These are phyloP conservation scores for Aspergillus baeticus DNA, from an alignment of 495 filamentous ascomycete genomes.

Conservation along the genomic window DNA sequence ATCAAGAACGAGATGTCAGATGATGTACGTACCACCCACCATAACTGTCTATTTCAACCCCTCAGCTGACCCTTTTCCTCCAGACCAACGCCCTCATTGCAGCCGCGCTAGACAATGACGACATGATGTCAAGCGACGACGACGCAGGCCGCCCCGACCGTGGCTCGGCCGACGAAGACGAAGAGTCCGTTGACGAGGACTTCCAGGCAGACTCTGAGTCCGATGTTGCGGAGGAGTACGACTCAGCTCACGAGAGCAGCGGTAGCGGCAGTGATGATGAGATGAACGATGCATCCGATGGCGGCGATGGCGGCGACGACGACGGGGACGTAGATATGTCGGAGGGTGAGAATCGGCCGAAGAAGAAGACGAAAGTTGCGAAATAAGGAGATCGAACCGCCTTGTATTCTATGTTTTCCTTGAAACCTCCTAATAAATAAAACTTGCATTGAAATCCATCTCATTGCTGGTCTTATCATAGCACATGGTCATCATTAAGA, in stretches of 20 bases:
- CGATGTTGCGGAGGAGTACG: slow-evolving; percentile 95
- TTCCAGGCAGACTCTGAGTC: slow-evolving; percentile 89
- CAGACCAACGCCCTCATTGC: slow-evolving; percentile 62
- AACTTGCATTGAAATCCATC: too few species aligned
- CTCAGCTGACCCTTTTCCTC: slow-evolving; percentile 4
- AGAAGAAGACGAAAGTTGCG: slow-evolving; percentile 66
- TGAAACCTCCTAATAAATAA: too few species aligned
- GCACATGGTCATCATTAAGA: too few species aligned
- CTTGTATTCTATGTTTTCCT: neutral
- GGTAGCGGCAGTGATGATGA: slow-evolving; percentile 65
- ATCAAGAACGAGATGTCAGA: slow-evolving; percentile 94
- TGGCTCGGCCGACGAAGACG: slow-evolving; percentile 92
- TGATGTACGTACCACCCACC: slow-evolving; percentile 45
- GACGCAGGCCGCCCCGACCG: slow-evolving; percentile 70
- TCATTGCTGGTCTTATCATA: too few species aligned
- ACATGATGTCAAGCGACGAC: slow-evolving; percentile 80
- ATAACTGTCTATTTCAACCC: neutral
- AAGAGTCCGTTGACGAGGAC: slow-evolving; percentile 92
- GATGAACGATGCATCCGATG: slow-evolving; percentile 58
- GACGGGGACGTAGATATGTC: slow-evolving; percentile 42
- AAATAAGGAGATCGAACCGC: slow-evolving; percentile 22
- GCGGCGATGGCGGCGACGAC: slow-evolving; percentile 35
- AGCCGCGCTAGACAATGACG: slow-evolving; percentile 75
- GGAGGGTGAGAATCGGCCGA: slow-evolving; percentile 54
- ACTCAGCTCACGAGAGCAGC: slow-evolving; percentile 84